phyloP scores from a whole-genome alignment of 2,329 filamentous ascomycete genomes.

The Balansia obtecta region DNA sequence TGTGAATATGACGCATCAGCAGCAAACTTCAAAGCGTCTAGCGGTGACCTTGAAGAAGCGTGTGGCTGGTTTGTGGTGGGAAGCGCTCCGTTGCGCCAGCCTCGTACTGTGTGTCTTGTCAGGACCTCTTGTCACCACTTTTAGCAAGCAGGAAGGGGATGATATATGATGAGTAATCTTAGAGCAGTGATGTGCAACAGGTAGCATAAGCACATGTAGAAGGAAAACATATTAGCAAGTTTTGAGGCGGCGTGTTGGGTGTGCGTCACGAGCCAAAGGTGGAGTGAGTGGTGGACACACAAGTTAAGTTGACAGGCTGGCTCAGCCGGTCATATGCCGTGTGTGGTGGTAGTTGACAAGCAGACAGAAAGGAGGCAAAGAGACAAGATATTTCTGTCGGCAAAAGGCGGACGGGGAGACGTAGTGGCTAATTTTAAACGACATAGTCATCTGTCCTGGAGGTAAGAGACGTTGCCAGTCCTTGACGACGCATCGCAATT shows the following conservation, averaged over 20 bases:
- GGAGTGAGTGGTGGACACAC: too few relatives aligned
- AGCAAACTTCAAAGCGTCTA: slow-evolving; percentile 6
- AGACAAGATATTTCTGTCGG: background rate
- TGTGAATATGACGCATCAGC: too few relatives aligned
- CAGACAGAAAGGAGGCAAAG: background rate
- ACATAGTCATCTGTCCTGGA: too few relatives aligned
- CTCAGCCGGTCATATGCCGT: too few relatives aligned
- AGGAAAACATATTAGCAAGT: background rate
- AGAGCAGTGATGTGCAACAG: background rate
- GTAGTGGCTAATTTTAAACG: too few relatives aligned
- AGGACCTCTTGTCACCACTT: background rate
- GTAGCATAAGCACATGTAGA: background rate
- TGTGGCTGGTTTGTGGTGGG: background rate
- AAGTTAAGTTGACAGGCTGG: too few relatives aligned
- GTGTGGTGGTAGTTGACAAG: background rate
- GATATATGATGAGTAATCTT: background rate
- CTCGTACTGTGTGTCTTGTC: background rate
- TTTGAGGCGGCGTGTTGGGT: background rate
- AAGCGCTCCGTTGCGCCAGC: background rate
- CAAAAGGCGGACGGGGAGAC: background rate
- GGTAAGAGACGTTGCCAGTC: too few relatives aligned
- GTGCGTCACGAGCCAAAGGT: too few relatives aligned
- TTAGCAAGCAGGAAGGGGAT: background rate
- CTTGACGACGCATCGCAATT: background rate
- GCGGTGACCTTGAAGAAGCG: background rate